Percentiles rank a stretch among this genome's conserved stretches.
These are phyloP conservation scores for Lunasporangiospora selenospora DNA, from an alignment of 192 early-diverging fungal genomes.

Conservation along the genomic window DNA sequence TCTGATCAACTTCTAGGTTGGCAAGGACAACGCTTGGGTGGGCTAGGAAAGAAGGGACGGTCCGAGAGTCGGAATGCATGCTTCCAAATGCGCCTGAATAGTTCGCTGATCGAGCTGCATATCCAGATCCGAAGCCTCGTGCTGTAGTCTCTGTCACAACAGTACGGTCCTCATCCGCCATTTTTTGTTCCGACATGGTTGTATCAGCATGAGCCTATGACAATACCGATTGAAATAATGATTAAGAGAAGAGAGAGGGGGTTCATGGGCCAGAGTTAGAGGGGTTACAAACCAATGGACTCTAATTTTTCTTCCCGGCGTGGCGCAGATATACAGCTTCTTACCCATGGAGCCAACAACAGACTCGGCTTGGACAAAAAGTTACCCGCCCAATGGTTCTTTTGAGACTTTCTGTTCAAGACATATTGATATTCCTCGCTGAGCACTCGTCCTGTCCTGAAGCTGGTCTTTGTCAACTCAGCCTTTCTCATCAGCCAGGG, in stretches of 20 bases:
- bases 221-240: no score
- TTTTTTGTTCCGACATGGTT: conserved; percentile 5
- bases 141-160: not conserved
- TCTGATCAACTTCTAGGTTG: conserved; percentile 12
- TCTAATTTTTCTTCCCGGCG: no score
- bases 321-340: no score
- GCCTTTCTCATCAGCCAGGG: conserved; percentile 8
- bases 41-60: conserved; percentile 12
- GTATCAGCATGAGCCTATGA: no score
- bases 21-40: conserved; percentile 18
- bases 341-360: conserved; percentile 51
- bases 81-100: no score
- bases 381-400: conserved; percentile 51
- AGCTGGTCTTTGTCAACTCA: not conserved
- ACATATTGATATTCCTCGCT: conserved; percentile 63
- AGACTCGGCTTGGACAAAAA: conserved; percentile 51
- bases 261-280: no score
- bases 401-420: conserved; percentile 49
- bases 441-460: conserved; percentile 37
- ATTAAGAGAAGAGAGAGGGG: no score
- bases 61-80: no score
- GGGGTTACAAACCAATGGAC: no score
- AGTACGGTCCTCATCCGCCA: conserved; percentile 4
- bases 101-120: no score
- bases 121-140: no score